Conservation (phyloP, 352 stramenopile species). For the Globisporangium apiculatum region DNA sequence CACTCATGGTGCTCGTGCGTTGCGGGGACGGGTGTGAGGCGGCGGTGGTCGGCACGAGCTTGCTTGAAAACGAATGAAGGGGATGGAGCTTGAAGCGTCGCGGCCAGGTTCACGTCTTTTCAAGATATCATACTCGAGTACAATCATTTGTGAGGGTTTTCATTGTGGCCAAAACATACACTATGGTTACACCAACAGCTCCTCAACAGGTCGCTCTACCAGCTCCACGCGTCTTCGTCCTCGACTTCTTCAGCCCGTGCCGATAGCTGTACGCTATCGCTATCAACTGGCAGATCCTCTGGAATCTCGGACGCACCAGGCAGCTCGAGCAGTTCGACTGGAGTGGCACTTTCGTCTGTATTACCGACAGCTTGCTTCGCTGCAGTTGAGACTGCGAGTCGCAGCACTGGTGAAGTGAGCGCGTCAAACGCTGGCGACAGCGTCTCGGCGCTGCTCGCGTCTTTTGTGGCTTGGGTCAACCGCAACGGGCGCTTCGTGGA, state of each 20-base stretch:
- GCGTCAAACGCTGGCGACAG: conserved; percentile 4
- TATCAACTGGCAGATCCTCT: conserved; percentile 19
- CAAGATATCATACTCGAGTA: neutral
- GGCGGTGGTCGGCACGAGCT: neutral
- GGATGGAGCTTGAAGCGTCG: no score
- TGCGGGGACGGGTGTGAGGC: neutral
- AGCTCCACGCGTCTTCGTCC: conserved; percentile 27
- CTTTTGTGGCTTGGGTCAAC: neutral
- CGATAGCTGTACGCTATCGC: conserved; percentile 1
- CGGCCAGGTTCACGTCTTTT: no score
- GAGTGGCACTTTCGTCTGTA: neutral
- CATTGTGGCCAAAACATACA: neutral
- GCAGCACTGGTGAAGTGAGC: conserved; percentile 3
- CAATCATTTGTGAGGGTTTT: neutral
- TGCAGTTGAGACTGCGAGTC: neutral
- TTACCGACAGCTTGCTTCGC: neutral
- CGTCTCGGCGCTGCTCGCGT: neutral
- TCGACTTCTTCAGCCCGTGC: conserved; percentile 37
- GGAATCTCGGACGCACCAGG: conserved; percentile 19
- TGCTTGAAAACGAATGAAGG: neutral
- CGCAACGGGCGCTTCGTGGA: neutral
- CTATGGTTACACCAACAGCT: neutral
- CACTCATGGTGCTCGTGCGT: conserved; percentile 2
- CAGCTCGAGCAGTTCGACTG: neutral
- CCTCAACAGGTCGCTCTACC: conserved; percentile 7